Percentiles rank a stretch among this genome's conserved stretches.
Conservation (phyloP, 2,329 filamentous ascomycete species). For the Aspergillus eucalypticola region DNA sequence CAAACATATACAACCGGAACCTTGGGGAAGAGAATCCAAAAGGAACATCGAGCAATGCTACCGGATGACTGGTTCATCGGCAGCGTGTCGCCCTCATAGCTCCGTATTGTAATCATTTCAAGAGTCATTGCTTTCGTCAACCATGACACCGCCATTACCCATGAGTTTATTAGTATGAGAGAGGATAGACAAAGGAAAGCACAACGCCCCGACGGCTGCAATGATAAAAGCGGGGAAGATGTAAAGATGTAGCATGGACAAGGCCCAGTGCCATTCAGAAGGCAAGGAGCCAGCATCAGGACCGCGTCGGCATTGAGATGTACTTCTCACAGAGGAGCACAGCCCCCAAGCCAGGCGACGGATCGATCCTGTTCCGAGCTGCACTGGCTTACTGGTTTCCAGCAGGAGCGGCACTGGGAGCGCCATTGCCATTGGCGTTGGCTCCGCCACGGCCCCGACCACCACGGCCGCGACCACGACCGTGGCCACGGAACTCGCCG, state of each 20-base stretch:
- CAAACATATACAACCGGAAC: slow-evolving; percentile 34
- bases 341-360: neutral
- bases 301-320: neutral
- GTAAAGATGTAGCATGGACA: slow-evolving; percentile 9
- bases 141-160: slow-evolving; percentile 36
- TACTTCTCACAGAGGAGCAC: neutral
- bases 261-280: slow-evolving; percentile 5
- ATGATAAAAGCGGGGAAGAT: slow-evolving; percentile 7
- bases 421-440: slow-evolving; percentile 25
- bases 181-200: slow-evolving; percentile 16
- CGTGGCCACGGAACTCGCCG: slow-evolving; percentile 37
- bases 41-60: slow-evolving; percentile 13
- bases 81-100: slow-evolving; percentile 8
- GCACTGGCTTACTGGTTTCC: slow-evolving; percentile 15
- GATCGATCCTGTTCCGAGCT: neutral
- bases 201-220: slow-evolving; percentile 1
- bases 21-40: slow-evolving; percentile 25
- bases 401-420: slow-evolving; percentile 13
- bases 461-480: slow-evolving; percentile 40
- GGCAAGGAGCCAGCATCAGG: slow-evolving; percentile 2
- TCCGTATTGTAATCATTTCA: slow-evolving; percentile 23
- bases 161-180: slow-evolving; percentile 24
- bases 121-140: slow-evolving; percentile 39
- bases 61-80: neutral
- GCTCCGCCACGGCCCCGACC: slow-evolving; percentile 32